Conservation (phyloP, 2,329 filamentous ascomycete genomes). For the Fusarium veterinarium region DNA sequence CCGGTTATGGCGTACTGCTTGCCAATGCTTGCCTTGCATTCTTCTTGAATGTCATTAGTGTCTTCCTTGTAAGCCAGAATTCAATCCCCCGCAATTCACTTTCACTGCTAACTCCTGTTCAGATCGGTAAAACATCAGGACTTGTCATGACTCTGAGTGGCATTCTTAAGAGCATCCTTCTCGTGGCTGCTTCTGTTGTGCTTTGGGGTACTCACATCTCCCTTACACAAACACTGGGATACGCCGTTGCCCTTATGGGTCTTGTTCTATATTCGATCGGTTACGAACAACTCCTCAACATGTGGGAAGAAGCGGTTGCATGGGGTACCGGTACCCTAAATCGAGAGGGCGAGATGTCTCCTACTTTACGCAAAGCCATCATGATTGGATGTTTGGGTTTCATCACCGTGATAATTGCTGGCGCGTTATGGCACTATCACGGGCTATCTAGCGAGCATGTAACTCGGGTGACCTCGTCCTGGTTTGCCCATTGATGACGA, state of each 20-base stretch:
- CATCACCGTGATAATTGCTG: conserved; percentile 43
- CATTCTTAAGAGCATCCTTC: conserved; percentile 88
- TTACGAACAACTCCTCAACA: conserved; percentile 49
- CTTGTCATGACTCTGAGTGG: conserved; percentile 87
- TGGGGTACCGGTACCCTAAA: conserved; percentile 43
- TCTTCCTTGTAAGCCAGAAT: conserved; percentile 76
- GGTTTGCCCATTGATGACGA: conserved; percentile 37
- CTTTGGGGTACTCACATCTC: conserved; percentile 82
- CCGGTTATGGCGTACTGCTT: conserved; percentile 74
- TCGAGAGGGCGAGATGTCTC: conserved; percentile 36
- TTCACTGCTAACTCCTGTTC: conserved; percentile 18
- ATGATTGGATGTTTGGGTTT: conserved; percentile 42
- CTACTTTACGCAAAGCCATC: conserved; percentile 36
- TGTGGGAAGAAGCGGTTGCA: conserved; percentile 33
- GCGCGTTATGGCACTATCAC: conserved; percentile 43
- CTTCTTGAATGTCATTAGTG: conserved; percentile 82
- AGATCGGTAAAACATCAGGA: conserved; percentile 91
- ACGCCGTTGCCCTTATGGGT: conserved; percentile 72
- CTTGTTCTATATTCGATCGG: conserved; percentile 62
- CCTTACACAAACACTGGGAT: conserved; percentile 79
- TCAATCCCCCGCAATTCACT: background rate
- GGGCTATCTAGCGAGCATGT: conserved; percentile 33
- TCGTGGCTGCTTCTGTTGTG: conserved; percentile 80
- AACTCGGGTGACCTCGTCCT: conserved; percentile 32
- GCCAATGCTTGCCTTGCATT: conserved; percentile 84